Evolutionary conservation across 345 rosid species (phyloP), one percentile per base, ranked within the genome.

Genomic region (Anastatica hierochuntica): DNA sequence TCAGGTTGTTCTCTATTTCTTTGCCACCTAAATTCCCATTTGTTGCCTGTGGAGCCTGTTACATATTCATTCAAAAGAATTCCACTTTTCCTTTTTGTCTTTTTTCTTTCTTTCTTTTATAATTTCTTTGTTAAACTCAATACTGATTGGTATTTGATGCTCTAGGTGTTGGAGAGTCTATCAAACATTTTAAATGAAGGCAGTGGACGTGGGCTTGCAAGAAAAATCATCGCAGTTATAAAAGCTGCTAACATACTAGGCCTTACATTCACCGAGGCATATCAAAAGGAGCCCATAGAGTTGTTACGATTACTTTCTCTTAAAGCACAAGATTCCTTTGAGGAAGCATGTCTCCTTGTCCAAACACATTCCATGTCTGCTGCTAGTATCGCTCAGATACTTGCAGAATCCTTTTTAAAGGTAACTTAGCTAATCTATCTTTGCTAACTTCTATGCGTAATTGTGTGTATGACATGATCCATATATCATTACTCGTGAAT

Each of bases 281-380:
- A 84, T 71, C 79, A 69, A 41, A 88, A 85, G 76, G 94, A 83
- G 64, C 95, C 97, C 14, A 50, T 80, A 70, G 94, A 92, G 64
- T 63, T 92, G 72, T 82, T 88, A 10, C 94, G 85, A 64, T 80
- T 92, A 61, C 97, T 88, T 62, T 85, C 97, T 55, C 97, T 88
- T 61, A 92, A 92, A 78, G 98, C 97, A 56, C 98, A 88, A 59
- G 98, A 92, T 50, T 88, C 98, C 33, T 81, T 83, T 77, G 94
- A 92, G 49, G 97, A 85, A 75, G 97, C 98, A 48, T 57, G 68
- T 62, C 82, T 81, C 43, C 71, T 88, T 70, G 96, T 83, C 63
- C 94, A 81, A 60, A 83, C 88, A 29, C 90, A 88, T 73, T 72
- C 82, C 53, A 76, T 92, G 88, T 76, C 88, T 6, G 85, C 94